Conservation (phyloP, 352 stramenopile species). For the Paralagenidium karlingii region DNA sequence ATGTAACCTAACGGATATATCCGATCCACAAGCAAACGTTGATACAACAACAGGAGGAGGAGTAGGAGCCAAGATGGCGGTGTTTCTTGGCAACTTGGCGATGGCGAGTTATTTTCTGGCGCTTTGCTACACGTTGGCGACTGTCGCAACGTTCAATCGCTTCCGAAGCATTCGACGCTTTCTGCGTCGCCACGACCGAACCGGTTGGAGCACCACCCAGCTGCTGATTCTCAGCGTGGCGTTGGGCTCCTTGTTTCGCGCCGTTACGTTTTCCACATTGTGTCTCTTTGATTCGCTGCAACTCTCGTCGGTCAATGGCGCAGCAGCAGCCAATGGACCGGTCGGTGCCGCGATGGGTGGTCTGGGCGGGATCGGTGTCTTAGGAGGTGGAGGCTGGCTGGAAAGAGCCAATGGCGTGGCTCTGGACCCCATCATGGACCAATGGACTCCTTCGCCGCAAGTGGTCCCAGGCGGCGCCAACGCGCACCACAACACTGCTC, state of each 20-base stretch:
- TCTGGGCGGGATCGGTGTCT: too few species aligned
- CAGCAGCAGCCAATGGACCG: background rate
- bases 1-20: too few species aligned
- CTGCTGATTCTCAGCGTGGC: slow-evolving; percentile 70
- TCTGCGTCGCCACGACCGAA: slow-evolving; percentile 47
- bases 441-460: too few species aligned
- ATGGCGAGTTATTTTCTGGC: slow-evolving; percentile 84
- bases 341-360: slow-evolving; percentile 9
- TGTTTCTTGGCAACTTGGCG: slow-evolving; percentile 80
- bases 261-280: slow-evolving; percentile 75
- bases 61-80: slow-evolving; percentile 42
- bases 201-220: slow-evolving; percentile 71
- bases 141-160: slow-evolving; percentile 67
- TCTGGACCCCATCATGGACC: too few species aligned
- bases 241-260: slow-evolving; percentile 78
- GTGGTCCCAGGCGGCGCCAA: slow-evolving; percentile 2
- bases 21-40: too few species aligned
- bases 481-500: slow-evolving; percentile 7
- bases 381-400: too few species aligned
- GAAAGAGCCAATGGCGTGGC: slow-evolving; percentile 6
- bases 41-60: too few species aligned
- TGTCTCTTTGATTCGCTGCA: slow-evolving; percentile 78
- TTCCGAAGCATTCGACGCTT: slow-evolving; percentile 56
- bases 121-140: slow-evolving; percentile 77
- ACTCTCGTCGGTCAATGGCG: slow-evolving; percentile 17